These are phyloP conservation scores for Pulveroboletus sp. DNA, from an alignment of 768 basidiomycete genomes.

Conservation along the genomic window DNA sequence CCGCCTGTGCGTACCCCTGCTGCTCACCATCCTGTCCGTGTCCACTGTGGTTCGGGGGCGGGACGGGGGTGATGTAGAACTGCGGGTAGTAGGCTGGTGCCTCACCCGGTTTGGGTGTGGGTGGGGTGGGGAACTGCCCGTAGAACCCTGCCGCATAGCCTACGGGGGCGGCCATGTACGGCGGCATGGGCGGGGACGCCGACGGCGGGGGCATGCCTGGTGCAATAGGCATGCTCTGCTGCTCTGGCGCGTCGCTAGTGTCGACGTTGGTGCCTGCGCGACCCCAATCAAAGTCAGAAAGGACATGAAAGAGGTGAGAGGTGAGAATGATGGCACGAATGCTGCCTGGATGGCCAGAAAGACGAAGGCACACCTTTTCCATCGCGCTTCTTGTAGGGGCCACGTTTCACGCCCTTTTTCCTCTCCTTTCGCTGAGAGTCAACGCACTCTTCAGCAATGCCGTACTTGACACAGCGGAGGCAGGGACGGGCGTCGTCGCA, in stretches of 20 bases:
- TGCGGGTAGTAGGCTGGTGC: constrained; percentile 48
- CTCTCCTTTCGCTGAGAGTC: constrained; percentile 92
- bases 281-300: constrained; percentile 49
- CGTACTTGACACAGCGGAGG: constrained; percentile 89
- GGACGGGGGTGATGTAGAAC: constrained; percentile 45
- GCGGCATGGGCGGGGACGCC: constrained; percentile 44
- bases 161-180: constrained; percentile 47
- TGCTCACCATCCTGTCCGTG: constrained; percentile 41
- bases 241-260: constrained; percentile 38
- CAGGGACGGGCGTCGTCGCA: constrained; percentile 91
- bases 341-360: constrained; percentile 24
- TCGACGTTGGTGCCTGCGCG: constrained; percentile 56
- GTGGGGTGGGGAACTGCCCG: constrained; percentile 48
- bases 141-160: constrained; percentile 53
- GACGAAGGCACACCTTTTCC: constrained; percentile 63
- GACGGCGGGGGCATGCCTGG: constrained; percentile 39
- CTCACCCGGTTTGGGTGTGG: constrained; percentile 48
- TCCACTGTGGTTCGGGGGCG: constrained; percentile 36
- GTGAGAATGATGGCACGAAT: not conserved
- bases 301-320: constrained; percentile 9
- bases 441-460: constrained; percentile 78
- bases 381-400: constrained; percentile 95
- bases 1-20: constrained; percentile 36
- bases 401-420: constrained; percentile 81
- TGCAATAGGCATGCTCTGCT: constrained; percentile 39